These are phyloP conservation scores for Ettlia oleoabundans DNA, from an alignment of 139 green algal genomes.

Conservation along the genomic window DNA sequence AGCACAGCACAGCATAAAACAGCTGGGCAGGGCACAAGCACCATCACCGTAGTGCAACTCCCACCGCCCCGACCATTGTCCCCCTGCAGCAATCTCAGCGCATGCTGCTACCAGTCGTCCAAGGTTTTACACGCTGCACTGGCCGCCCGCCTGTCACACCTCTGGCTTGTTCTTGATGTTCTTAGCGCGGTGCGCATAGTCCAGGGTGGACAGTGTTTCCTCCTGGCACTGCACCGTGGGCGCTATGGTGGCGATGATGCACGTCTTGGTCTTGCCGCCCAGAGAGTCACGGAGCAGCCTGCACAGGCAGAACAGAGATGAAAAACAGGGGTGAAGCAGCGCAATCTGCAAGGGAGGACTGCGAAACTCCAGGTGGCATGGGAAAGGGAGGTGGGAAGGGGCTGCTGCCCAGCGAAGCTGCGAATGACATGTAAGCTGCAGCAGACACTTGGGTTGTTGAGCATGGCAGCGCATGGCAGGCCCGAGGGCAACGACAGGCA, in stretches of 20 bases:
- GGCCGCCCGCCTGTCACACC: too few species aligned
- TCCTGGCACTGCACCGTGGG: conserved; percentile 85
- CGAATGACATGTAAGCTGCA: too few species aligned
- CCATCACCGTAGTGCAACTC: too few species aligned
- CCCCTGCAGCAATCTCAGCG: not conserved
- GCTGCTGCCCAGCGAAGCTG: too few species aligned
- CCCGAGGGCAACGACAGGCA: not conserved
- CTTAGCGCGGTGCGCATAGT: conserved; percentile 98
- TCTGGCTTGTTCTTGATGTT: conserved; percentile 98
- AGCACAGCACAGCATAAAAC: not conserved
- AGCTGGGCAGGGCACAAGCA: not conserved
- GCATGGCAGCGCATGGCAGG: not conserved
- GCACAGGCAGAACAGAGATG: not conserved
- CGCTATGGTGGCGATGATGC: conserved; percentile 98
- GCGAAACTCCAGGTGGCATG: too few species aligned
- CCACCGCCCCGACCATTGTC: too few species aligned
- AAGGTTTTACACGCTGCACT: too few species aligned
- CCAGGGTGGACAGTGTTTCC: conserved; percentile 96
- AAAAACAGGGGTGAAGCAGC: not conserved
- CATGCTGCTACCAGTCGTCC: too few species aligned
- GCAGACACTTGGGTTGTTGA: not conserved
- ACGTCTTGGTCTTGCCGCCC: conserved; percentile 89
- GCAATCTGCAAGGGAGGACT: not conserved
- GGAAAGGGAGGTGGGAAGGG: too few species aligned
- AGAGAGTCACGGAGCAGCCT: conserved; percentile 95